Evolutionary conservation across 495 filamentous ascomycete species (phyloP).

Genomic region (Hypoxylon lenormandii): DNA sequence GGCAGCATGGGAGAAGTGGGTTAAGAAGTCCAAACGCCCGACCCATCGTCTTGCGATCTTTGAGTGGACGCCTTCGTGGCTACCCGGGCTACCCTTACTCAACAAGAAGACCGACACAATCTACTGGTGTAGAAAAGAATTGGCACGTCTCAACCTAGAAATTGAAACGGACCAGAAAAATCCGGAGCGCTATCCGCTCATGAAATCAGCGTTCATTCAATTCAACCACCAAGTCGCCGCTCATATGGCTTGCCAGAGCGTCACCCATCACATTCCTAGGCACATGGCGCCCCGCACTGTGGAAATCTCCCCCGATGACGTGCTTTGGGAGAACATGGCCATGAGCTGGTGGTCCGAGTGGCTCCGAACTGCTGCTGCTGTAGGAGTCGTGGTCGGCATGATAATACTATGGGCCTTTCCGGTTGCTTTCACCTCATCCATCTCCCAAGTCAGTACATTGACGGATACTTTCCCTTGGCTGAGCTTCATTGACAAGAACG

Average conservation of each 20-base stretch:
- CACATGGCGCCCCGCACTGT: slow-evolving; percentile 93
- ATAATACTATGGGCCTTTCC: slow-evolving; percentile 92
- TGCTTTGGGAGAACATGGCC: slow-evolving; percentile 98
- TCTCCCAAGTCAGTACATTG: slow-evolving; percentile 80
- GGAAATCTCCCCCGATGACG: slow-evolving; percentile 92
- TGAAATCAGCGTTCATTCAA: slow-evolving; percentile 98
- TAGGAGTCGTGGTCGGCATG: slow-evolving; percentile 76
- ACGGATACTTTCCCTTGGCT: slow-evolving; percentile 74
- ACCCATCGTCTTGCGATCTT: slow-evolving; percentile 86
- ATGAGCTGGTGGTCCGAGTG: slow-evolving; percentile 95
- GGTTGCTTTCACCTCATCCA: slow-evolving; percentile 83
- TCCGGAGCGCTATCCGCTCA: slow-evolving; percentile 87
- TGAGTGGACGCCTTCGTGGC: slow-evolving; percentile 75
- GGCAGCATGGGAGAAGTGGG: slow-evolving; percentile 86
- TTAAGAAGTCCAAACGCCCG: slow-evolving; percentile 83
- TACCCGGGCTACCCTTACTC: slow-evolving; percentile 81
- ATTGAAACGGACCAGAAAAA: slow-evolving; percentile 91
- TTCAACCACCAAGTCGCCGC: slow-evolving; percentile 98
- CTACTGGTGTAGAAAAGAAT: slow-evolving; percentile 86
- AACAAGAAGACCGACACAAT: slow-evolving; percentile 96
- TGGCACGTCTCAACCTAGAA: slow-evolving; percentile 90
- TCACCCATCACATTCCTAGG: slow-evolving; percentile 90
- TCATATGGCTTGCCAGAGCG: slow-evolving; percentile 95
- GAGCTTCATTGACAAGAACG: slow-evolving; percentile 70
- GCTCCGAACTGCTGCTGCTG: slow-evolving; percentile 74